phyloP scores from a whole-genome alignment of 2,329 filamentous ascomycete species.

The Penicillium rolfsii region DNA sequence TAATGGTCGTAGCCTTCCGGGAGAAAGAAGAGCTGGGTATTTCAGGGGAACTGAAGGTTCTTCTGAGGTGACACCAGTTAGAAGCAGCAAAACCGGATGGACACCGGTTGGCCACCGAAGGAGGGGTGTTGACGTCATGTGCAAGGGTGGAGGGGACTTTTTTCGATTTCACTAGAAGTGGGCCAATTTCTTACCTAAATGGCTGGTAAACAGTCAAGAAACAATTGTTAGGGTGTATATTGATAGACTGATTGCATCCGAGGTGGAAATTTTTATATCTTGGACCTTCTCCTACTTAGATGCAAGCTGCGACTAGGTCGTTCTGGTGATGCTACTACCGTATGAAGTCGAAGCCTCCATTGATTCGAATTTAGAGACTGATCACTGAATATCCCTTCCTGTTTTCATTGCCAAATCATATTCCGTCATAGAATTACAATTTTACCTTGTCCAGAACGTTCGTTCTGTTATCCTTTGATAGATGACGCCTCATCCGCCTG shows the following conservation, averaged over 20 bases:
- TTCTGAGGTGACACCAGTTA: no score
- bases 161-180: neutral
- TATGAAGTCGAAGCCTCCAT: neutral
- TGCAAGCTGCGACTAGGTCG: neutral
- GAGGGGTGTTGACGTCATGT: constrained; percentile 21
- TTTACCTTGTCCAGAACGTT: neutral
- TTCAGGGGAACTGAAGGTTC: neutral
- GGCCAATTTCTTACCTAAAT: neutral
- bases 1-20: neutral
- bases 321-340: neutral
- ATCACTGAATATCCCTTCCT: no score
- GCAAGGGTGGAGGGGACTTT: constrained; percentile 3
- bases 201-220: neutral
- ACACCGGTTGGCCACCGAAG: neutral
- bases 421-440: neutral
- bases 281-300: neutral
- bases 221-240: neutral
- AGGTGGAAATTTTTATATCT: no score
- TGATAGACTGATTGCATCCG: neutral
- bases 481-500: constrained; percentile 5
- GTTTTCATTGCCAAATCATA: neutral
- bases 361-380: neutral
- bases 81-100: constrained; percentile 12
- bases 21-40: neutral
- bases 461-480: neutral